Evolutionary conservation across 2,329 filamentous ascomycete genomes (phyloP).

Genomic region (Aspergillus chevalieri): DNA sequence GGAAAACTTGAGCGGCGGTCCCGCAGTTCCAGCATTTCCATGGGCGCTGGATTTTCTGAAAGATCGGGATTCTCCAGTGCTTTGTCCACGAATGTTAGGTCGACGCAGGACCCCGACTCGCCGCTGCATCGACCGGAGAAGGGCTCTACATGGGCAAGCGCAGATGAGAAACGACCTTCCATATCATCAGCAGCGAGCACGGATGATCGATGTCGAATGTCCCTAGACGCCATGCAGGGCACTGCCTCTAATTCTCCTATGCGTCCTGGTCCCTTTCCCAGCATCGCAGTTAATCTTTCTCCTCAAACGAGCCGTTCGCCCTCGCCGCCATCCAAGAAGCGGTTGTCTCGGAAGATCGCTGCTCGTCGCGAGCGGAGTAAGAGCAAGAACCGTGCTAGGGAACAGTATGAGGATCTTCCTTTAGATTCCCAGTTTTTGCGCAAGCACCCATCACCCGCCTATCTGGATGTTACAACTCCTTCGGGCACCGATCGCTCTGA

Average conservation of each 20-base stretch:
- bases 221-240: constrained; percentile 40
- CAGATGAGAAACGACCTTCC: constrained; percentile 48
- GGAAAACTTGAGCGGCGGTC: constrained; percentile 52
- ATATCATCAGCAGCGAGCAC: constrained; percentile 49
- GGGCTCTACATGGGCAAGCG: constrained; percentile 40
- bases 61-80: constrained; percentile 8
- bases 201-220: constrained; percentile 28
- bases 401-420: constrained; percentile 20
- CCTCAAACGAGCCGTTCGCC: constrained; percentile 56
- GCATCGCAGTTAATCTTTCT: constrained; percentile 58
- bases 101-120: constrained; percentile 1
- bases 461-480: constrained; percentile 5
- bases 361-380: constrained; percentile 35
- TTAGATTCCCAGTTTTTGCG: constrained; percentile 12
- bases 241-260: constrained; percentile 38
- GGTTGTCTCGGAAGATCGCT: constrained; percentile 37
- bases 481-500: constrained; percentile 8
- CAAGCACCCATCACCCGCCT: constrained; percentile 10
- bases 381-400: constrained; percentile 35
- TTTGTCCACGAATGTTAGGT: constrained; percentile 1
- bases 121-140: constrained; percentile 1
- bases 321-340: constrained; percentile 61
- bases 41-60: constrained; percentile 25
- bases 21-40: constrained; percentile 54
- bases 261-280: constrained; percentile 46